Base-by-base conservation (phyloP, 1,139 yeast genomes). In the Sugiyamaella castrensis region DNA sequence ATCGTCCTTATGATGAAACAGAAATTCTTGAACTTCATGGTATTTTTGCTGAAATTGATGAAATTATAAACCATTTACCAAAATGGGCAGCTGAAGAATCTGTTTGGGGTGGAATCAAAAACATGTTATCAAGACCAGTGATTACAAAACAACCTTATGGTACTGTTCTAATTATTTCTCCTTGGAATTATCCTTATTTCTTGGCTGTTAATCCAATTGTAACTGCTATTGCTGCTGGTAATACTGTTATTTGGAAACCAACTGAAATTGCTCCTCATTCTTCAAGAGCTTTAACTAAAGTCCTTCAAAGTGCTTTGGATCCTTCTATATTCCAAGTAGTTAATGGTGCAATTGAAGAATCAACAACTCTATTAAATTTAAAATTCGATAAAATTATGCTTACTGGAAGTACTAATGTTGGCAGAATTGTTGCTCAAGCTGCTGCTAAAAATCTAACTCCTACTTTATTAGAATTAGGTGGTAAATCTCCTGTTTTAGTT, bases 371-470 rank as follows among this genome's bases (percentile, higher is more conserved):
- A 47, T 75, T 87, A 61, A 74, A 81, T 27, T 79, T 80, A 53
- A 80, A 80, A 59, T 87, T 79, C 61, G 96, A 89, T 69, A 83
- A 86, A 68, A 88, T 91, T 54, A 75, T 91, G 69, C 87, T 86
- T 67, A 91, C 98, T 8, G 98, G 98, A 29, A 82, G 86, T 47
- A 77, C 80, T 19, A 62, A 65, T 12, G 95, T 89, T 24, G 98
- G 96, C 40, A 80, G 77, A 37, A 79, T 87, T 52, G 80, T 91
- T 41, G 86, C 94, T 29, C 72, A 75, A 53, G 86, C 86, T 44
- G 97, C 97, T 0, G 95, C 95, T 7, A 82, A 87, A 67, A 77
- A 80, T 34, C 73, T 91, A 60, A 87, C 96, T 1, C 98, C 98
- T 0, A 77, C 77, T 16, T 70, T 86, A 27, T 74, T 92, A 54